Base-by-base conservation (phyloP, 768 basidiomycete species). In the Coprinopsis strossmayeri region DNA sequence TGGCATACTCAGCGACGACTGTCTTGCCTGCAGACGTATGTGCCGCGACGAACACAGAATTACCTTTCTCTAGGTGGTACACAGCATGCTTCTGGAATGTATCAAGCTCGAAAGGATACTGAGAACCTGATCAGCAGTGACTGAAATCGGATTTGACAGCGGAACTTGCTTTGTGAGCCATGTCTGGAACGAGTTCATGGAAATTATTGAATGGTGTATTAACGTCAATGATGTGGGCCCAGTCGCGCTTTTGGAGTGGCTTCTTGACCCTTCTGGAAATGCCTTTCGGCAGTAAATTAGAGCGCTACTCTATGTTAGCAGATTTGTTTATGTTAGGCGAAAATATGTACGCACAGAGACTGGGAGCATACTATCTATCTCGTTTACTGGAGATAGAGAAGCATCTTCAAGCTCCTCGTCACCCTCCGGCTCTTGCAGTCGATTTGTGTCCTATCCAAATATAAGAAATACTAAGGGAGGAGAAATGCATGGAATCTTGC, bases 1-100 rank as follows among this genome's bases (percentile, higher is more conserved):
- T 98, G 1, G 96, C 96, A 64, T 98, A 99, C 61, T 99, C 96
- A 0, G 96, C 96, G 5, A 99, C 96, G 15, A 98, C 96, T 1
- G 96, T 99, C 68, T 99, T 99, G 27, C 96, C 96, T 13, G 96
- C 96, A n/a, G 91, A 94, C 2, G 96, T 99, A 67, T 99, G 96
- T 3, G 96, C 96, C 12, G 96, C 96, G n/a, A 99, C 94, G 62
- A 99, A 99, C 15, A 99, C 95, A 11, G 92, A 95, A 56, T 99
- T 91, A 7, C 94, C 96, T 73, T 89, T 82, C 64, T 99, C 96
- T 15, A 99, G 76, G 65, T 96, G 93, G 65, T 96, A 96, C 5
- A 98, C 91, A 1, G 96, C 96, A 63, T 98, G 92, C 64, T 97
- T 98, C 65, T 99, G 96, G 70, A 98, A 99, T 0, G 86, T 94